Evolutionary conservation across 768 basidiomycete species (phyloP), one percentile per base, ranked within the genome.

Genomic region (Inosperma sp.): DNA sequence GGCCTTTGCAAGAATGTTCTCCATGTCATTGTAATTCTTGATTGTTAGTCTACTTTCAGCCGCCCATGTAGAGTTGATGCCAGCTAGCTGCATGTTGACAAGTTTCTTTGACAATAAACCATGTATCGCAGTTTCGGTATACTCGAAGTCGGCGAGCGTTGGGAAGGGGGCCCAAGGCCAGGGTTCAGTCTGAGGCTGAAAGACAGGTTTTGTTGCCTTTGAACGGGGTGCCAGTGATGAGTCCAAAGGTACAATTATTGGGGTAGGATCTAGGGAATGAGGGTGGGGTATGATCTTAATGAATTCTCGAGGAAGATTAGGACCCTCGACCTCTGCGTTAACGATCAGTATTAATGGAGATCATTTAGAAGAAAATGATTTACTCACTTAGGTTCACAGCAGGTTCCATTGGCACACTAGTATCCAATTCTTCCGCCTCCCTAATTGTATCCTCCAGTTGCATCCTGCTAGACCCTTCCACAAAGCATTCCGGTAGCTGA

Each of bases 141-240:
- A 64, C 39, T 65, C 59, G 34, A 65, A 65, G 41, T 65, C 62
- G 14, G 52, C 60, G 14, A 59, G 49, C 2, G 44, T 64, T 23
- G 27, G 17, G 46, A 66, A 66, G 9, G 64, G 60, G 7, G 64
- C 62, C 62, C 59, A 64, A 5, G 63, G 64, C 14, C 46, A 34
- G 36, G 23, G 45, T 16, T 53, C 49, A 30, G 57, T 22, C 13
- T 4, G 43, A 25, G 54, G 54, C 26, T 53, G 23, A 39, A 29
- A 58, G 25, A 26, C 10, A 7, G 21, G 21, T 8, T 19, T 17
- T 2, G 46, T 16, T 9, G 46, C 16, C 5, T 33, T 46, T 4
- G 23, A 3, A 25, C 23, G 31, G 3, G 12, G 29, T 14, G 43
- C 19, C 4, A n/a, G 19, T 4, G 29, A 45, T 10, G 19, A 45